A percentile compares a stretch with the other conserved stretches of the same genome.
These are phyloP conservation scores for Harrya chromipes DNA, from an alignment of 768 basidiomycete species.

Conservation along the genomic window DNA sequence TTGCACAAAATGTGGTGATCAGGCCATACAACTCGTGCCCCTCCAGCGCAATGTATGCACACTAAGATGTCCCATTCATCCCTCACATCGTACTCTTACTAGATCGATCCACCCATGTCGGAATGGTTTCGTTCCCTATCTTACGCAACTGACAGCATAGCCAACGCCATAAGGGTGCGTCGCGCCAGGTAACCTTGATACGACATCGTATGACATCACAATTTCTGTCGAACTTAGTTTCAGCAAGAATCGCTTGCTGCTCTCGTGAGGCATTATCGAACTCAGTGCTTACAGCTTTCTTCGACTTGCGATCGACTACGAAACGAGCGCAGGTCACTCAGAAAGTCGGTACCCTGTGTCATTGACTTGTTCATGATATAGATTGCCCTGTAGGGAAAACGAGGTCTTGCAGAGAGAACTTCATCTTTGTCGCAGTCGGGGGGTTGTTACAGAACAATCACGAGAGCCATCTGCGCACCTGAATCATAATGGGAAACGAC, in stretches of 20 bases:
- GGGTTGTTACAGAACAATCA: conserved; percentile 24
- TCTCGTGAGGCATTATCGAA: conserved; percentile 62
- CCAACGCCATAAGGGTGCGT: conserved; percentile 63
- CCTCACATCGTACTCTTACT: conserved; percentile 5
- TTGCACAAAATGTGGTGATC: conserved; percentile 65
- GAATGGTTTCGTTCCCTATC: conserved; percentile 75
- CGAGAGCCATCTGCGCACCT: conserved; percentile 35
- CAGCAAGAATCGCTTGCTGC: conserved; percentile 74
- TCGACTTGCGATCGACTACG: conserved; percentile 32
- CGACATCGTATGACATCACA: no score
- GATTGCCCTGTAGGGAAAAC: conserved; percentile 39
- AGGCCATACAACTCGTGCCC: conserved; percentile 64
- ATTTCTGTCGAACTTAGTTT: conserved; percentile 44
- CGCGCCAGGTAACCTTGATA: no score
- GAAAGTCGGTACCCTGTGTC: conserved; percentile 42
- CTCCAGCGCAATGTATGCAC: conserved; percentile 66
- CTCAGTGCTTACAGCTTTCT: conserved; percentile 48
- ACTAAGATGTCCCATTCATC: neutral
- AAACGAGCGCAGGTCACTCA: conserved; percentile 44
- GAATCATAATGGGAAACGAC: conserved; percentile 67
- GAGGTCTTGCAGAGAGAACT: conserved; percentile 51
- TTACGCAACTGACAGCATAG: conserved; percentile 56
- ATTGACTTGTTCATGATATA: conserved; percentile 6
- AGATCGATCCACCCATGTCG: conserved; percentile 83
- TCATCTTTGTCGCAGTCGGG: conserved; percentile 40